Evolutionary conservation across 2,329 filamentous ascomycete genomes (phyloP).

Genomic region (Venturia aucupariae): DNA sequence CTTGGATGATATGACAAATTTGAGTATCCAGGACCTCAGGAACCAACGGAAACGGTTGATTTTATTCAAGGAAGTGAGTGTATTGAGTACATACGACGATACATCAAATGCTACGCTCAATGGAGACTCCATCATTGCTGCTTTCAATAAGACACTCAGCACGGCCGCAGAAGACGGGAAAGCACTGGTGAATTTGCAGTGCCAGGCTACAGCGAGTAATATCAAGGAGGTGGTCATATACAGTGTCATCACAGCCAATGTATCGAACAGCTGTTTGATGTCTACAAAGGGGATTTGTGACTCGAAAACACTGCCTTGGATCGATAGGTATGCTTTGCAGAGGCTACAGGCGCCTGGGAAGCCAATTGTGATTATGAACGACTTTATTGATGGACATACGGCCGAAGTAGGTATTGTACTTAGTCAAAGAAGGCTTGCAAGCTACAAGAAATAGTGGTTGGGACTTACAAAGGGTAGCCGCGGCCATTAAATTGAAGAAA

Average conservation of each 20-base stretch:
- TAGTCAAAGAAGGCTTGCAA: conserved; percentile 28
- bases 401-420: conserved; percentile 37
- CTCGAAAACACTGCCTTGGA: conserved; percentile 16
- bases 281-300: too few relatives aligned
- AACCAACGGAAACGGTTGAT: too few relatives aligned
- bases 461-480: neutral
- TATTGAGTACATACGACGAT: too few relatives aligned
- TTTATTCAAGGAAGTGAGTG: too few relatives aligned
- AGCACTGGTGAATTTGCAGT: conserved; percentile 25
- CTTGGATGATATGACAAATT: too few relatives aligned
- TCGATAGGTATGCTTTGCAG: conserved; percentile 32
- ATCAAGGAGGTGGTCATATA: conserved; percentile 39
- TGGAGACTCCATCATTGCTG: too few relatives aligned
- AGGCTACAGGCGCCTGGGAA: conserved; percentile 21
- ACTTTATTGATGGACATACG: conserved; percentile 43
- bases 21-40: too few relatives aligned
- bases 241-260: conserved; percentile 19
- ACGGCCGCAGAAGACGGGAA: too few relatives aligned
- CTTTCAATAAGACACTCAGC: too few relatives aligned
- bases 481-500: too few relatives aligned
- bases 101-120: too few relatives aligned
- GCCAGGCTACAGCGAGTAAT: conserved; percentile 44
- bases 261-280: too few relatives aligned
- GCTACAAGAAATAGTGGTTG: neutral
- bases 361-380: conserved; percentile 41